Percentiles rank a stretch among this genome's conserved stretches.
Evolutionary conservation across 495 filamentous ascomycete species (phyloP).

Genomic region (Coniosporium apollinis): DNA sequence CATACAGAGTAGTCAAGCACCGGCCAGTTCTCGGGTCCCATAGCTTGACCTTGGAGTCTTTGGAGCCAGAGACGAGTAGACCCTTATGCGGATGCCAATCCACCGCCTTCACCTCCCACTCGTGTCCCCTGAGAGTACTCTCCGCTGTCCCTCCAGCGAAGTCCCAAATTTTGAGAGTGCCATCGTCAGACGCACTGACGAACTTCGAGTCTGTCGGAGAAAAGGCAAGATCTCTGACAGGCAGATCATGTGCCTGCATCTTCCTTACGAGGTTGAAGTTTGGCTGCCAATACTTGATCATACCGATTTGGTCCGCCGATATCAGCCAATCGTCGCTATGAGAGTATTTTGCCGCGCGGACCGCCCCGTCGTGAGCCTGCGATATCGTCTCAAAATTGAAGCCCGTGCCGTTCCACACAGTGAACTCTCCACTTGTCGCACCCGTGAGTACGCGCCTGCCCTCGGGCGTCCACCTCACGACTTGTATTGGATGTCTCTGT

Average conservation of each 20-base stretch:
- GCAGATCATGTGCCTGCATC: constrained; percentile 76
- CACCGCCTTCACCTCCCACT: constrained; percentile 89
- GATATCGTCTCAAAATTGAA: constrained; percentile 99
- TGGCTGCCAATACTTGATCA: constrained; percentile 97
- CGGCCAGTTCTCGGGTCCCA: constrained; percentile 88
- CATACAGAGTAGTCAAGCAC: constrained; percentile 83
- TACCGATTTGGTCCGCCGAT: constrained; percentile 84
- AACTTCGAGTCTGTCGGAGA: constrained; percentile 89
- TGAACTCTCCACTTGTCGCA: constrained; percentile 92
- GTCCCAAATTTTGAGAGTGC: constrained; percentile 85
- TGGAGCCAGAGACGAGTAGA: constrained; percentile 85
- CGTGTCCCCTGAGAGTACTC: constrained; percentile 67
- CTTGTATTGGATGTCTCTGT: constrained; percentile 89
- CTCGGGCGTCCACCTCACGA: constrained; percentile 96
- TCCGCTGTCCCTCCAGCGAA: constrained; percentile 77
- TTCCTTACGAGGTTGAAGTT: constrained; percentile 98
- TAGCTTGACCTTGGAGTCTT: constrained; percentile 91
- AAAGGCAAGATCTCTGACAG: constrained; percentile 84
- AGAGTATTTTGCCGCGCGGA: constrained; percentile 74
- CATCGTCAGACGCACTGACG: constrained; percentile 87
- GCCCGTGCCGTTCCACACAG: constrained; percentile 93
- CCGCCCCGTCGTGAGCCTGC: constrained; percentile 90
- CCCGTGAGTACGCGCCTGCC: constrained; percentile 80
- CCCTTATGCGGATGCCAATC: constrained; percentile 98
- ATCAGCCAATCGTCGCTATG: constrained; percentile 94